A percentile compares a stretch with the other conserved stretches of the same genome.
Evolutionary conservation across 768 basidiomycete genomes (phyloP).

Genomic region (Cystoderma amianthinum): DNA sequence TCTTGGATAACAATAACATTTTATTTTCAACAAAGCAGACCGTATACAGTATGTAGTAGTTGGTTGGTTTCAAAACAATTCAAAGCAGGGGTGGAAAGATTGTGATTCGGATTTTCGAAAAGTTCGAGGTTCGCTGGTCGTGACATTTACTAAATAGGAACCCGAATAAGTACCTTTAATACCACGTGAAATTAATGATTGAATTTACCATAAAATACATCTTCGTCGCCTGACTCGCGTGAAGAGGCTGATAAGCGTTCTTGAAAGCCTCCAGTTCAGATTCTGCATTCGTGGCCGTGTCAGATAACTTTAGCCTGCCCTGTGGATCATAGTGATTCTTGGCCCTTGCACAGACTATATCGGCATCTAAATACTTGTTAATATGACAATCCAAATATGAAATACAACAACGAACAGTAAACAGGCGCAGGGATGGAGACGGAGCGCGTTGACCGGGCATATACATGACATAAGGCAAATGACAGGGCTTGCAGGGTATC

Average conservation of each 20-base stretch:
- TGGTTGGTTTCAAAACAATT: too few relatives aligned
- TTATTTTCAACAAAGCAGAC: too few relatives aligned
- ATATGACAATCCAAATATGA: constrained; percentile 48
- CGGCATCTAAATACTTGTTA: constrained; percentile 65
- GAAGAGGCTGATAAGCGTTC: constrained; percentile 39
- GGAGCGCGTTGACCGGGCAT: constrained; percentile 68
- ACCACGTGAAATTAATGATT: too few relatives aligned
- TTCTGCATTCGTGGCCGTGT: constrained; percentile 23
- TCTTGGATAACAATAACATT: too few relatives aligned
- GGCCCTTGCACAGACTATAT: constrained; percentile 47
- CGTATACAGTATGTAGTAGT: too few relatives aligned
- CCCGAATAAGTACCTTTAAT: too few relatives aligned
- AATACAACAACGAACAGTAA: constrained; percentile 46
- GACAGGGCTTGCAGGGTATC: constrained; percentile 62
- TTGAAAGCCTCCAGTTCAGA: constrained; percentile 39
- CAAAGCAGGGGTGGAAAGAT: too few relatives aligned
- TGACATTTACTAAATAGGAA: too few relatives aligned
- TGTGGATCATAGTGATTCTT: constrained; percentile 34
- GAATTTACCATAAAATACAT: constrained; percentile 36
- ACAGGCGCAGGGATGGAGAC: constrained; percentile 81
- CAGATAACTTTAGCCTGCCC: constrained; percentile 32
- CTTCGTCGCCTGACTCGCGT: constrained; percentile 20
- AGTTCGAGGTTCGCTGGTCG: too few relatives aligned
- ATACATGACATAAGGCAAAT: constrained; percentile 71
- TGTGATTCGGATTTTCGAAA: too few relatives aligned